These are phyloP conservation scores for Lepidium africanum DNA, from an alignment of 345 rosid genomes.

Conservation along the genomic window DNA sequence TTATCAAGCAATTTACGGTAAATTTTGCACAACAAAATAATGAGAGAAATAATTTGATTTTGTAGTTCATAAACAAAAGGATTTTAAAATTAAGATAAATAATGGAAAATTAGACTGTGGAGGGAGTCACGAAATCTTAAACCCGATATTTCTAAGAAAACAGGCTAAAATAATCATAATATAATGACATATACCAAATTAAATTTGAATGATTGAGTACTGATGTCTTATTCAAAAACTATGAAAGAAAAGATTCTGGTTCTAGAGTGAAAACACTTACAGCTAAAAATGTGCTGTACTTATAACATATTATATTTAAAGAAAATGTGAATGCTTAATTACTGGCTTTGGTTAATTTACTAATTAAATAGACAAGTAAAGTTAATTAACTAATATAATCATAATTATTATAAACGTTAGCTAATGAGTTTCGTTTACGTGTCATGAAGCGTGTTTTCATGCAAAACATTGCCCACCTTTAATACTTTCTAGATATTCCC, in stretches of 20 bases:
- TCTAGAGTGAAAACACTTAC: slow-evolving; percentile 6
- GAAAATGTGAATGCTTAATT: neutral
- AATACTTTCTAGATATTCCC: slow-evolving; percentile 4
- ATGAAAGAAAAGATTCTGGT: neutral
- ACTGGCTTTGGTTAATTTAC: neutral
- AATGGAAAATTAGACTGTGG: neutral
- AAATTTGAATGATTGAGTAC: slow-evolving; percentile 2
- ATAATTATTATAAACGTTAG: neutral
- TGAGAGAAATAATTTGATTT: neutral
- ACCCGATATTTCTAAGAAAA: neutral
- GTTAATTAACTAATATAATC: neutral
- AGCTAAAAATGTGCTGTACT: neutral
- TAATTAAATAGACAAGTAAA: neutral
- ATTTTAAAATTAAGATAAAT: neutral
- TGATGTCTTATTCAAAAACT: neutral
- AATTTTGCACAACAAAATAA: neutral
- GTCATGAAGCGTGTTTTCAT: neutral
- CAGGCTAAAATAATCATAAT: neutral
- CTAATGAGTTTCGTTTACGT: neutral
- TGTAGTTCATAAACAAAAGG: neutral
- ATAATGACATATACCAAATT: slow-evolving; percentile 7
- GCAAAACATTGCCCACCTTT: neutral
- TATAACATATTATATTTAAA: neutral
- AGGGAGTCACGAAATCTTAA: neutral
- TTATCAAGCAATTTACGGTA: neutral